Evolutionary conservation across 2,329 filamentous ascomycete genomes (phyloP).

Genomic region (Epichloe sylvatica): DNA sequence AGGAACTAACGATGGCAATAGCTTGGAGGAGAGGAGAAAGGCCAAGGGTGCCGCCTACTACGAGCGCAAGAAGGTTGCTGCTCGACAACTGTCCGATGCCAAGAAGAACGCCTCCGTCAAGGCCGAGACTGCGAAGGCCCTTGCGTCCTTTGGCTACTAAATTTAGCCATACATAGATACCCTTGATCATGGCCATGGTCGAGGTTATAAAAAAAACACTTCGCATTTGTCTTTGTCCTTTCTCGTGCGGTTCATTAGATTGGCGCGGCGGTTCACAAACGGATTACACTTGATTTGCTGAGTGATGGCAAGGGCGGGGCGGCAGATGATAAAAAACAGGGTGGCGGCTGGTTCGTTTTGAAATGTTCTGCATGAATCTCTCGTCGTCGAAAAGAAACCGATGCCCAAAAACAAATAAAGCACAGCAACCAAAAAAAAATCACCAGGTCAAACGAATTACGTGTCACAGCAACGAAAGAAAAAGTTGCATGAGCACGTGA

Average conservation of each 20-base stretch:
- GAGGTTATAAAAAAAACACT: slow-evolving; percentile 14
- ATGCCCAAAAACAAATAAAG: slow-evolving; percentile 20
- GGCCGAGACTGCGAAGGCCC: slow-evolving; percentile 74
- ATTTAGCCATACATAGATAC: slow-evolving; percentile 16
- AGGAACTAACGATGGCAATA: slow-evolving; percentile 26
- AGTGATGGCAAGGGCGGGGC: slow-evolving; percentile 30
- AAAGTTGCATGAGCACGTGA: background rate
- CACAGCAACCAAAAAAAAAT: slow-evolving; percentile 13
- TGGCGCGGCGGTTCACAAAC: slow-evolving; percentile 37
- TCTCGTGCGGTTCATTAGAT: slow-evolving; percentile 40
- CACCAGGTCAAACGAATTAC: background rate
- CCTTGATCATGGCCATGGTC: slow-evolving; percentile 15
- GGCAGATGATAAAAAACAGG: slow-evolving; percentile 12
- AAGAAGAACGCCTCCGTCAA: slow-evolving; percentile 84
- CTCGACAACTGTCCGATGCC: slow-evolving; percentile 80
- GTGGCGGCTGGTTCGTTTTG: slow-evolving; percentile 19
- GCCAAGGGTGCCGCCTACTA: slow-evolving; percentile 99
- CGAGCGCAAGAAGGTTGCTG: slow-evolving; percentile 97
- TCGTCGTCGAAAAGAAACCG: slow-evolving; percentile 16
- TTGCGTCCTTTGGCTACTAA: slow-evolving; percentile 88
- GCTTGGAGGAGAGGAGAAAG: slow-evolving; percentile 98
- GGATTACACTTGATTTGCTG: slow-evolving; percentile 36
- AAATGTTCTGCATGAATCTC: slow-evolving; percentile 23
- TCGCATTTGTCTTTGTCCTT: slow-evolving; percentile 28
- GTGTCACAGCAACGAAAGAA: background rate